Base-by-base conservation (phyloP, 2,329 filamentous ascomycete species). In the Penicillium expansum region DNA sequence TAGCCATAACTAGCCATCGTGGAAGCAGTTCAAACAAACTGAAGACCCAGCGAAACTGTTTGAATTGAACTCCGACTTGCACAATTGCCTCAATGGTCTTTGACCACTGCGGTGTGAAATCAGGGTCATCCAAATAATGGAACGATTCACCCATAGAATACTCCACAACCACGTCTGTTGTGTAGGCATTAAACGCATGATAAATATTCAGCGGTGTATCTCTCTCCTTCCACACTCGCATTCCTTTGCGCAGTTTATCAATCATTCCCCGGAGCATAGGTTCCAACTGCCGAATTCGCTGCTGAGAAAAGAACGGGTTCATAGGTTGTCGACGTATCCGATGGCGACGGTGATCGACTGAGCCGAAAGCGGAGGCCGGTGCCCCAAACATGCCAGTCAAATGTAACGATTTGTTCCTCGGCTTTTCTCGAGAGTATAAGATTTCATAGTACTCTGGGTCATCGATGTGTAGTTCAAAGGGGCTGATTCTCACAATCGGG, bases 141-240 rank as follows among this genome's bases (percentile, higher is more conserved):
- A 67, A 72, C 1, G 62, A 63, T 14, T 63, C 52, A n/a, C 67
- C 66, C 63, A 73, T 67, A n/a, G 67, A 67, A 56, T 79, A 79
- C 51, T 77, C 70, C 57, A 76, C 77, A 60, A 81, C 77, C 43
- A 80, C 73, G 32, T n/a, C 78, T 32, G 77, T 77, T 2, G 76
- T 76, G 44, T 76, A 69, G 20, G 76, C 76, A 22, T n/a, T n/a
- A n/a, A n/a, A n/a, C n/a, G n/a, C n/a, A n/a, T n/a, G n/a, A 35
- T 69, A 62, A 32, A 67, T 54, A 27, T 62, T 58, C 32, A 71
- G 52, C 2, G 67, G 61, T 35, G 51, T 42, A 3, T 52, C 42
- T 22, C 59, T 61, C 14, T 56, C 52, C 35, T 57, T 59, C 35
- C 63, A 66, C 13, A 58, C 63, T 5, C 59, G 50, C 24, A 71